These are phyloP conservation scores for Chlamydomonas sphaeroides DNA, from an alignment of 139 green algal genomes.

Conservation along the genomic window DNA sequence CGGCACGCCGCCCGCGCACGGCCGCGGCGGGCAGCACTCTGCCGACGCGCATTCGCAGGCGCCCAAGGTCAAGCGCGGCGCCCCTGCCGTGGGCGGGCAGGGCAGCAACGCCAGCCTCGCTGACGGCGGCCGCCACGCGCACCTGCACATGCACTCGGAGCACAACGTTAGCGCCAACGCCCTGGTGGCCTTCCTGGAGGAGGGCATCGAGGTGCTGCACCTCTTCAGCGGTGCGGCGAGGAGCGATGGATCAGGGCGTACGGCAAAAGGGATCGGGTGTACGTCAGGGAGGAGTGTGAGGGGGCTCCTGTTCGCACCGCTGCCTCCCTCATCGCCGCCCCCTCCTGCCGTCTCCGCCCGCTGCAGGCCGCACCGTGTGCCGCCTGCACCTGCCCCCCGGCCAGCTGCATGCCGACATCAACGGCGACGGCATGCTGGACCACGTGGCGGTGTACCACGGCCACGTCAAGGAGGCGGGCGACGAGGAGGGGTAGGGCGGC, in stretches of 20 bases:
- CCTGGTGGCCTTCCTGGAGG: conserved; percentile 90
- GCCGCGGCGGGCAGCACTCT: neutral
- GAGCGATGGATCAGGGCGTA: neutral
- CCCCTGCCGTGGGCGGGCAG: neutral
- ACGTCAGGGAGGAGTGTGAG: neutral
- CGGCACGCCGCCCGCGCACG: neutral
- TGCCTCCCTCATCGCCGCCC: no score
- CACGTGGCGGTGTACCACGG: conserved; percentile 71
- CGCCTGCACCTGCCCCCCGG: conserved; percentile 80
- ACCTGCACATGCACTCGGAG: conserved; percentile 7
- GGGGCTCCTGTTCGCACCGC: no score
- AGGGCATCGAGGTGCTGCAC: conserved; percentile 94
- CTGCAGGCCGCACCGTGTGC: conserved; percentile 77
- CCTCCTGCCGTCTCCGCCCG: no score
- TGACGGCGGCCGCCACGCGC: neutral
- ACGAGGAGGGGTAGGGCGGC: neutral
- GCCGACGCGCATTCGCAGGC: neutral
- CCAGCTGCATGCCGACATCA: conserved; percentile 93
- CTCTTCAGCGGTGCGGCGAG: conserved; percentile 78
- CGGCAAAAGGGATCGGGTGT: neutral
- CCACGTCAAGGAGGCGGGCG: conserved; percentile 1
- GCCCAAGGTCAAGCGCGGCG: neutral
- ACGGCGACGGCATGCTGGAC: conserved; percentile 95
- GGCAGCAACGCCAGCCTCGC: no score
- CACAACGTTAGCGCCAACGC: conserved; percentile 82